Evolutionary conservation across 129 eudicot species (phyloP).

Genomic region (Logfia minima): DNA sequence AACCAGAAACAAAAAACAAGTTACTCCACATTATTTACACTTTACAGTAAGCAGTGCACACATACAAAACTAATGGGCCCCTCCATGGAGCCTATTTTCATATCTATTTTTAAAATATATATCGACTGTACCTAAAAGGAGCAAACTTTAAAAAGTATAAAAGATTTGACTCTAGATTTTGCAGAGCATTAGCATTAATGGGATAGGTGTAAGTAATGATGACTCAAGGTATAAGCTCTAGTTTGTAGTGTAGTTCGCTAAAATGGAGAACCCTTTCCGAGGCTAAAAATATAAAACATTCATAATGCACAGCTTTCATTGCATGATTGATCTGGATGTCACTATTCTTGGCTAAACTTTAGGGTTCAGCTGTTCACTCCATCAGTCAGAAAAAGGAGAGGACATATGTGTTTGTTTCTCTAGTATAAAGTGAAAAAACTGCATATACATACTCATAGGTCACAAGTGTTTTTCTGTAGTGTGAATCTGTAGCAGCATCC

Average conservation of each 20-base stretch:
- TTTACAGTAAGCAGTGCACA: constrained; percentile 24
- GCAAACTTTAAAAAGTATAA: constrained; percentile 1
- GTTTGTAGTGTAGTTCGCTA: background rate
- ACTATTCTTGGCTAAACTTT: background rate
- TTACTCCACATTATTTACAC: constrained; percentile 29
- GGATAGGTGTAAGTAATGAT: constrained; percentile 5
- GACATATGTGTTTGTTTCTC: background rate
- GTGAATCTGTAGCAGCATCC: constrained; percentile 29
- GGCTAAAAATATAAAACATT: background rate
- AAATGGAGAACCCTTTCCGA: background rate
- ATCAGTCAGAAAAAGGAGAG: background rate
- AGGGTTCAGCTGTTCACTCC: background rate
- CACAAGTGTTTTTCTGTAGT: background rate
- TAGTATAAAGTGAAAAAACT: too few species aligned
- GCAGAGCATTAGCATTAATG: constrained; percentile 4
- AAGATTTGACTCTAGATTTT: background rate
- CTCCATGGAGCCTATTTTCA: constrained; percentile 9
- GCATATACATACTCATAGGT: background rate
- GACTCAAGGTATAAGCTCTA: background rate
- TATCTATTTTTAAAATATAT: background rate
- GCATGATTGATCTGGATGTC: background rate
- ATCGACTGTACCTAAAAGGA: constrained; percentile 14
- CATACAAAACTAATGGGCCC: constrained; percentile 42
- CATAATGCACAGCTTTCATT: background rate
- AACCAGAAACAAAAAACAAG: constrained; percentile 27